These are phyloP conservation scores for Breviolum minutum DNA, from an alignment of 73 alveolate species.

Conservation along the genomic window DNA sequence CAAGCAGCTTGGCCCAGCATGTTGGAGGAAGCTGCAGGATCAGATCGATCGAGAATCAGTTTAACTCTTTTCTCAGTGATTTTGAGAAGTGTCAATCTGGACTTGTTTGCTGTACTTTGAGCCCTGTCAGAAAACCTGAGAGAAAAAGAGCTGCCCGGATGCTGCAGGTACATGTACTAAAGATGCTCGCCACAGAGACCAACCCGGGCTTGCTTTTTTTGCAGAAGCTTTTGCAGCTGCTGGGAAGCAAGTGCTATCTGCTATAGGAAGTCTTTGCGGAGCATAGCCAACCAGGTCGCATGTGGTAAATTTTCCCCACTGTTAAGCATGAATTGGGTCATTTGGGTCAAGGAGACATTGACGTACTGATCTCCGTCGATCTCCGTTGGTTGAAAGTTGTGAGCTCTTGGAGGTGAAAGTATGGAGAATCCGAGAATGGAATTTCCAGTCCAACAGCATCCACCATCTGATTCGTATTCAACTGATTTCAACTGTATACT, in stretches of 20 bases:
- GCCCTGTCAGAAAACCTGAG: background rate
- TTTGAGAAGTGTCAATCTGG: background rate
- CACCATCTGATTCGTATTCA: too few relatives aligned
- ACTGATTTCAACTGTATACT: too few relatives aligned
- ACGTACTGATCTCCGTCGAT: too few relatives aligned
- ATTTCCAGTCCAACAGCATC: too few relatives aligned
- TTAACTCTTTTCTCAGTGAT: background rate
- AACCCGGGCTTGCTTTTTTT: constrained; percentile 41
- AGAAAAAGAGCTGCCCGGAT: background rate
- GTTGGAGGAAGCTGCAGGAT: too few relatives aligned
- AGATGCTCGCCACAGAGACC: constrained; percentile 58
- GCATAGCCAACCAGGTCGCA: too few relatives aligned
- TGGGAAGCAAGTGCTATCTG: background rate
- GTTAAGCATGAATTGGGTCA: background rate
- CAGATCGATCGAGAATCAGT: too few relatives aligned
- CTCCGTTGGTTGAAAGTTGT: too few relatives aligned
- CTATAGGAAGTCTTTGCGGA: too few relatives aligned
- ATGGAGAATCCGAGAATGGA: too few relatives aligned
- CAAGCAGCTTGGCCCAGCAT: background rate
- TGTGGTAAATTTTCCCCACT: background rate
- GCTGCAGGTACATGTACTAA: constrained; percentile 24
- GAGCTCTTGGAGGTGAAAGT: too few relatives aligned
- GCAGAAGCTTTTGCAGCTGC: constrained; percentile 36
- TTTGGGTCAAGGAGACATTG: background rate
- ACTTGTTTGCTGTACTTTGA: background rate